Evolutionary conservation across 345 rosid genomes (phyloP).

Genomic region (Arabidopsis thaliana): DNA sequence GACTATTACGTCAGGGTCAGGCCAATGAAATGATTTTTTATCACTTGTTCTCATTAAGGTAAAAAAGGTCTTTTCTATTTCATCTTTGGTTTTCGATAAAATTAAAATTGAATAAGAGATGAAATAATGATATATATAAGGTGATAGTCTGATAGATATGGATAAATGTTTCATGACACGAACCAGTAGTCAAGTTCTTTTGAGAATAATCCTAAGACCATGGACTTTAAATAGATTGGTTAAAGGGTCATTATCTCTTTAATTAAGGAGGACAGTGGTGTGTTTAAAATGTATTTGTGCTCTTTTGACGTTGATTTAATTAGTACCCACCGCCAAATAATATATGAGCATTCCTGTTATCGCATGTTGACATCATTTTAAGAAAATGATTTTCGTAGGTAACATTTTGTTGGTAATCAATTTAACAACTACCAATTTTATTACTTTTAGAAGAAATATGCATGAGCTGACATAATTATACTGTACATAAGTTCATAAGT

Average conservation of each 20-base stretch:
- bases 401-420: too few species aligned
- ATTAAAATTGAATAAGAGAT: too few species aligned
- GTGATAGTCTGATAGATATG: background rate
- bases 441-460: too few species aligned
- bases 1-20: slow-evolving; percentile 2
- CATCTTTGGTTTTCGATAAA: too few species aligned
- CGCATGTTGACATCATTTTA: background rate
- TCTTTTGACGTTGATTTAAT: slow-evolving; percentile 26
- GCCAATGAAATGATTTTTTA: slow-evolving; percentile 9
- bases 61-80: background rate
- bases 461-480: too few species aligned
- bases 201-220: background rate
- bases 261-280: slow-evolving; percentile 10
- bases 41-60: background rate
- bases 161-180: background rate
- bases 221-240: slow-evolving; percentile 4
- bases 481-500: too few species aligned
- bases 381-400: background rate
- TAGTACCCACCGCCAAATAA: background rate
- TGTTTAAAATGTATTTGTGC: slow-evolving; percentile 20
- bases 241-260: slow-evolving; percentile 25
- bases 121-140: too few species aligned
- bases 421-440: too few species aligned
- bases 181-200: background rate
- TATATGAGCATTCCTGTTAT: background rate